phyloP scores from a whole-genome alignment of 768 basidiomycete genomes.

The Lanmaoa pseudosensibilis region DNA sequence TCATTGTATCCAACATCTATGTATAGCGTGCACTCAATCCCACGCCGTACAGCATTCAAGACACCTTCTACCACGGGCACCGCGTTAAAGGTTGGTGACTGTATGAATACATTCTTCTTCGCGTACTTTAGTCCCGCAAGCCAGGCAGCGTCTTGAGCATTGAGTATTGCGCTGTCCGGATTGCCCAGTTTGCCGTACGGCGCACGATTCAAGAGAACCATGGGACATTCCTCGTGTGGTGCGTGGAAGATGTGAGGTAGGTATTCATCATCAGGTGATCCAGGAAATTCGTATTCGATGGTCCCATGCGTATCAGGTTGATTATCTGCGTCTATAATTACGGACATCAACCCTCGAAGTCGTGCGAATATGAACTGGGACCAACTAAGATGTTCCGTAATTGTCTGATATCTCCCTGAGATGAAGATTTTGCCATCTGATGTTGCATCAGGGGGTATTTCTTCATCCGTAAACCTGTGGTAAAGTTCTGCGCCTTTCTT shows the following conservation, averaged over 20 bases:
- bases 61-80: constrained; percentile 57
- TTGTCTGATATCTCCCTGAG: constrained; percentile 36
- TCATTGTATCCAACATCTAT: constrained; percentile 59
- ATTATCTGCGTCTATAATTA: constrained; percentile 33
- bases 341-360: constrained; percentile 9
- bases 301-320: constrained; percentile 36
- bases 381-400: constrained; percentile 43
- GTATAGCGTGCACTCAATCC: constrained; percentile 59
- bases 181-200: constrained; percentile 58
- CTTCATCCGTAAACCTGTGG: constrained; percentile 17
- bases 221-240: constrained; percentile 58
- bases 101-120: constrained; percentile 63
- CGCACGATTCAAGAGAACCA: constrained; percentile 63
- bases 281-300: constrained; percentile 25
- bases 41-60: constrained; percentile 59
- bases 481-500: constrained; percentile 26
- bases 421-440: constrained; percentile 23
- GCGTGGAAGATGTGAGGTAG: constrained; percentile 60
- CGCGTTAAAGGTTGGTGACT: constrained; percentile 73
- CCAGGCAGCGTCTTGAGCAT: constrained; percentile 70
- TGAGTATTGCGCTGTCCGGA: constrained; percentile 38
- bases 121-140: constrained; percentile 63
- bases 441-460: constrained; percentile 6
- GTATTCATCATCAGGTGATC: constrained; percentile 47
- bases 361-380: neutral